Conservation (phyloP, 345 rosid species). For the Populus alba region DNA sequence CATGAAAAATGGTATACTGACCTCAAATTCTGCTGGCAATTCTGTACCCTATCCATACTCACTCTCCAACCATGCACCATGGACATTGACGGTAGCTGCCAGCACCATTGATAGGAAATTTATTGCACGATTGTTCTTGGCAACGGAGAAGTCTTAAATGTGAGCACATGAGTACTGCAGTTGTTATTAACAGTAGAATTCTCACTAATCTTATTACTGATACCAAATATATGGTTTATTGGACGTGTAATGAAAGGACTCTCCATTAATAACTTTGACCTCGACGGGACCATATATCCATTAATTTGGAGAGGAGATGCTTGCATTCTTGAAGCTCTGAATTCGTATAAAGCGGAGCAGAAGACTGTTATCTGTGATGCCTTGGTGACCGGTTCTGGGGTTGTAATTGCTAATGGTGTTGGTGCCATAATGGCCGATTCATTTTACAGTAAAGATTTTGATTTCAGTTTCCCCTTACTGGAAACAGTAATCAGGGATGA, state of each 20-base stretch:
- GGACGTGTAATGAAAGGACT: conserved; percentile 4
- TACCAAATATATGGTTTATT: neutral
- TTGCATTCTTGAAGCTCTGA: conserved; percentile 20
- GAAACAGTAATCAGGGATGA: conserved; percentile 23
- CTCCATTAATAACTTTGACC: conserved; percentile 13
- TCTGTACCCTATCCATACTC: conserved; percentile 20
- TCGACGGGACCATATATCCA: conserved; percentile 19
- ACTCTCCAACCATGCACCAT: conserved; percentile 29
- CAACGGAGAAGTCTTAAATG: conserved; percentile 28
- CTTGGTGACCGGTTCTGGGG: conserved; percentile 13
- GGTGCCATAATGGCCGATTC: conserved; percentile 29
- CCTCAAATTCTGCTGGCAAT: conserved; percentile 37
- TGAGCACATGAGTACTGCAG: conserved; percentile 4
- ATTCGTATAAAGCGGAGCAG: conserved; percentile 21
- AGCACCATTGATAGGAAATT: conserved; percentile 40
- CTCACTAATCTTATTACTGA: neutral
- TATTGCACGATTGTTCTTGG: conserved; percentile 29
- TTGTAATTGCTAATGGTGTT: conserved; percentile 19
- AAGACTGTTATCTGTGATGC: conserved; percentile 30
- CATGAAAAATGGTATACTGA: conserved; percentile 36
- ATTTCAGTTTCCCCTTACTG: conserved; percentile 33
- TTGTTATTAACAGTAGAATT: neutral
- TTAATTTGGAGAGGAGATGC: conserved; percentile 42
- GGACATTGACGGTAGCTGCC: conserved; percentile 39
- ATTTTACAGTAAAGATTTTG: conserved; percentile 15